phyloP scores from a whole-genome alignment of 2,329 filamentous ascomycete genomes.

The Alternaria novae-zelandiae region DNA sequence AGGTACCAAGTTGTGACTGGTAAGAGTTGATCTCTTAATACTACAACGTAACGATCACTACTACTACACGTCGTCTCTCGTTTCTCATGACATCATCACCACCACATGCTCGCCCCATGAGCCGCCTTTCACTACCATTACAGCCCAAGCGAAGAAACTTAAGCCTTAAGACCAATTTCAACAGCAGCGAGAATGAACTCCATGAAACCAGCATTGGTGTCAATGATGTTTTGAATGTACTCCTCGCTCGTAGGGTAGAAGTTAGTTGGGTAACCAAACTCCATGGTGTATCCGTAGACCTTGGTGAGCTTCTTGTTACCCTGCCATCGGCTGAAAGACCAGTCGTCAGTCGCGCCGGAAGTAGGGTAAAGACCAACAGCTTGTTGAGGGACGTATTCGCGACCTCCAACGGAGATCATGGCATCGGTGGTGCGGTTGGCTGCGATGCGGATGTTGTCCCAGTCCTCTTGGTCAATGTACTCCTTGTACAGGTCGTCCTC shows the following conservation, averaged over 20 bases:
- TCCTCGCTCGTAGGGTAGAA: slow-evolving; percentile 51
- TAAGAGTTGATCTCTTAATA: neutral
- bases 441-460: slow-evolving; percentile 39
- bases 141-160: neutral
- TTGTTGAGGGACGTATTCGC: slow-evolving; percentile 41
- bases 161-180: slow-evolving; percentile 40
- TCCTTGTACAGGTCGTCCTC: slow-evolving; percentile 59
- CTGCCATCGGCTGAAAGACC: slow-evolving; percentile 46
- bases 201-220: slow-evolving; percentile 53
- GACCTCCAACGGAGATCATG: slow-evolving; percentile 45
- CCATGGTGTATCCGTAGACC: slow-evolving; percentile 51
- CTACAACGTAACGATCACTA: neutral
- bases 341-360: slow-evolving; percentile 48
- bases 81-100: slow-evolving; percentile 5
- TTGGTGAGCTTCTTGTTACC: slow-evolving; percentile 46
- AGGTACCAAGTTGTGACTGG: neutral
- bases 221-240: slow-evolving; percentile 51
- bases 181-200: slow-evolving; percentile 48
- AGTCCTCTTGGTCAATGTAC: slow-evolving; percentile 46
- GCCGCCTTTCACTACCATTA: neutral
- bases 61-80: neutral
- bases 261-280: slow-evolving; percentile 50
- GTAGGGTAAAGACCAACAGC: slow-evolving; percentile 49
- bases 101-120: neutral
- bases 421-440: slow-evolving; percentile 43